Evolutionary conservation across 2,329 filamentous ascomycete species (phyloP).

Genomic region (Verticillium zaregamsianum): DNA sequence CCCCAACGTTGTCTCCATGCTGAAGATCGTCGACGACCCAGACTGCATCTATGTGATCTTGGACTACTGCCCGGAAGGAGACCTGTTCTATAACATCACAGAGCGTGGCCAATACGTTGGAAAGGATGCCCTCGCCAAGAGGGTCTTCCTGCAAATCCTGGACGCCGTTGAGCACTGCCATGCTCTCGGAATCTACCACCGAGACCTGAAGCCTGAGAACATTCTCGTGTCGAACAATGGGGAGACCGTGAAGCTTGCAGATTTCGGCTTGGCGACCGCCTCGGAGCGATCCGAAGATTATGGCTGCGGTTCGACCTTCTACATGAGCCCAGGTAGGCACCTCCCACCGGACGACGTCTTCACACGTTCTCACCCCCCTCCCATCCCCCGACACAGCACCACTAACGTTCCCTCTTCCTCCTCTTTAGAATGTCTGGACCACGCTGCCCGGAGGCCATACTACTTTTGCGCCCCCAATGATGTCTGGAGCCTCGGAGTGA

Average conservation of each 20-base stretch:
- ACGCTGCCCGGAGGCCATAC: constrained; percentile 66
- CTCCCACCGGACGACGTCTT: constrained; percentile 16
- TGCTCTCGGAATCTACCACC: constrained; percentile 87
- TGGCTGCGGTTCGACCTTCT: constrained; percentile 96
- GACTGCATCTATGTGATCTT: constrained; percentile 96
- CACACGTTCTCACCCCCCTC: constrained; percentile 8
- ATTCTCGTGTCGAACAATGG: constrained; percentile 87
- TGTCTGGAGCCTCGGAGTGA: constrained; percentile 96
- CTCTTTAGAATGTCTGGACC: constrained; percentile 77
- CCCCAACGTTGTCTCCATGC: constrained; percentile 87
- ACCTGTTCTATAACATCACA: constrained; percentile 96
- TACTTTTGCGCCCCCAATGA: constrained; percentile 95
- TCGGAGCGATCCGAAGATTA: constrained; percentile 86
- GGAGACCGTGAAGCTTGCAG: constrained; percentile 88
- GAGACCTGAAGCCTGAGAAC: constrained; percentile 98
- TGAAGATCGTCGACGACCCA: constrained; percentile 85
- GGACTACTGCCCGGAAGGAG: constrained; percentile 95
- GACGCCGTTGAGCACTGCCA: constrained; percentile 97
- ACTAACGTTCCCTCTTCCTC: constrained; percentile 22
- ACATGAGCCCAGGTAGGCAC: constrained; percentile 93
- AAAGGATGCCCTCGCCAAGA: constrained; percentile 83
- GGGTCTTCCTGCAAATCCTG: constrained; percentile 89
- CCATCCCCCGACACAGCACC: constrained; percentile 10
- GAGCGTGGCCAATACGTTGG: constrained; percentile 90
- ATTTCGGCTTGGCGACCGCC: constrained; percentile 91